Conservation (phyloP, 768 basidiomycete genomes). For the Agaricus sinodeliciosus region DNA sequence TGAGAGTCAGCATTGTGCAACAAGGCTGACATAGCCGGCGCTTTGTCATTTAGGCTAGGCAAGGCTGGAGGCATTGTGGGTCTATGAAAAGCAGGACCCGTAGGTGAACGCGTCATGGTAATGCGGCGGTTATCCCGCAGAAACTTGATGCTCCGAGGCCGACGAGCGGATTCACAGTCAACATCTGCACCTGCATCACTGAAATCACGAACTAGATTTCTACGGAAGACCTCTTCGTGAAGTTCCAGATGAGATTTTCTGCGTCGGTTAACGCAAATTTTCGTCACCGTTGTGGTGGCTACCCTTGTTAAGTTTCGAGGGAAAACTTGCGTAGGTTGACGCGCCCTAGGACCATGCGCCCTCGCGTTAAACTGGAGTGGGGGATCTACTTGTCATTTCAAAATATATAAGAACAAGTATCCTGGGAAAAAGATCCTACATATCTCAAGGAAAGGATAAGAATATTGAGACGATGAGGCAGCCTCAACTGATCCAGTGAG, state of each 20-base stretch:
- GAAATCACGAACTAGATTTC: background rate
- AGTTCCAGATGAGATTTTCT: slow-evolving; percentile 1
- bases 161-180: background rate
- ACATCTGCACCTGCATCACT: background rate
- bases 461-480: background rate
- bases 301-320: background rate
- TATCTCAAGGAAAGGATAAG: slow-evolving; percentile 5
- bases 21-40: background rate
- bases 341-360: background rate
- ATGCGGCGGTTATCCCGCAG: background rate
- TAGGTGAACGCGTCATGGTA: slow-evolving; percentile 3
- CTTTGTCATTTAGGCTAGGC: background rate
- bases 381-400: background rate
- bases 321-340: background rate
- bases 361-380: slow-evolving; percentile 6
- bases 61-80: slow-evolving; percentile 1
- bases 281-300: background rate
- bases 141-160: background rate
- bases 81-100: slow-evolving; percentile 3
- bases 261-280: background rate
- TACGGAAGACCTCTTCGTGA: slow-evolving; percentile 4
- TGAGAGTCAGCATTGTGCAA: background rate
- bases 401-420: background rate
- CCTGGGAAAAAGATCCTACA: background rate
- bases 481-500: slow-evolving; percentile 5